Conservation (phyloP, 495 filamentous ascomycete species). For the Aspergillus bertholletiae region DNA sequence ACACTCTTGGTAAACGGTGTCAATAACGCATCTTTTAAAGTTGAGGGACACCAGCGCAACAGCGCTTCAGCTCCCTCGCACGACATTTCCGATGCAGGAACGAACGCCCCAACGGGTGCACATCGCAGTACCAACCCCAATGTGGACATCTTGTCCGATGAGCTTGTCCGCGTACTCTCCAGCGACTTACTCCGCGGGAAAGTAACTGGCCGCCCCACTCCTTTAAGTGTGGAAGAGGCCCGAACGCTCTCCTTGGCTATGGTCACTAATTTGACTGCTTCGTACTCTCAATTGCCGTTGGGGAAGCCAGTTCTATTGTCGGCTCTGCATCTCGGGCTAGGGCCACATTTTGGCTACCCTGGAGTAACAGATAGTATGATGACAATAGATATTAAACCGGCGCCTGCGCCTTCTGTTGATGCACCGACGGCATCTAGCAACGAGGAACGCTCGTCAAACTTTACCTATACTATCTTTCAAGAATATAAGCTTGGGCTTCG, state of each 20-base stretch:
- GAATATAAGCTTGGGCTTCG: constrained; percentile 28
- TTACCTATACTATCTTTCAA: constrained; percentile 25
- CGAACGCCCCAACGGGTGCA: constrained; percentile 5
- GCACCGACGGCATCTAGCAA: neutral
- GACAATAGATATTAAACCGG: constrained; percentile 20
- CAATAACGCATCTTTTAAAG: constrained; percentile 28
- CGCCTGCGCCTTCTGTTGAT: neutral
- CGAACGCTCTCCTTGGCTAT: constrained; percentile 29
- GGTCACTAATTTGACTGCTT: constrained; percentile 25
- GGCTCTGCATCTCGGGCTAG: constrained; percentile 38
- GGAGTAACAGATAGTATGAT: constrained; percentile 20
- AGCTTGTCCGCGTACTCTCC: constrained; percentile 34
- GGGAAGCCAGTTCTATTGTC: constrained; percentile 19
- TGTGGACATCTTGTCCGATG: constrained; percentile 27
- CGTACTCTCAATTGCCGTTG: constrained; percentile 27
- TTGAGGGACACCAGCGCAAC: constrained; percentile 20
- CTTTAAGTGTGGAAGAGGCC: constrained; percentile 32
- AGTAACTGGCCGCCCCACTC: constrained; percentile 23
- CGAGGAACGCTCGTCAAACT: neutral
- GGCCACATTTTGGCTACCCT: constrained; percentile 33
- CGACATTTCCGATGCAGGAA: constrained; percentile 11
- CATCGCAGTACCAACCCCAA: constrained; percentile 7
- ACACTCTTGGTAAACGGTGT: constrained; percentile 67
- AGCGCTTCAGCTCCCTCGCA: constrained; percentile 21
- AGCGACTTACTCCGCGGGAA: constrained; percentile 29